Evolutionary conservation across 768 basidiomycete species (phyloP), one percentile per base, ranked within the genome.

Genomic region (Austroboletus festivus): DNA sequence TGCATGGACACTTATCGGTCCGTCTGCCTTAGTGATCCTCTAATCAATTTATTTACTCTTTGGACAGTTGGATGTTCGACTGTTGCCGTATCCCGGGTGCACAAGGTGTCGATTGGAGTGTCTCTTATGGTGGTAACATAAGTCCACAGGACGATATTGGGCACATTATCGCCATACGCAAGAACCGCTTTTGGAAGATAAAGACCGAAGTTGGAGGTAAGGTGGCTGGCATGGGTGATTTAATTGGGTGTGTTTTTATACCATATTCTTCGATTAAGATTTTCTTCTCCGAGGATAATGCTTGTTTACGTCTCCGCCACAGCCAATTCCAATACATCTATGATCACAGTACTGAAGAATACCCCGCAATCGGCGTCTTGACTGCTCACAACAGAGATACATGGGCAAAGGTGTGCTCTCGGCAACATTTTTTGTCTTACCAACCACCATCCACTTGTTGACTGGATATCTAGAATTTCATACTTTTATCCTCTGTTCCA

Each of bases 11-110:
- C 86, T 7, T 92, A 86, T 67, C 73, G 89, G 87, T 85, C 53
- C 46, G 71, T 53, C 23, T 49, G 13, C 19, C 8, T 12, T 4
- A 37, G 11, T 3, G 33, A 19, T 22, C 4, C 12, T 37, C 31
- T 5, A 20, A 5, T 21, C 23, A 4, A 18, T n/a, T 43, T 6
- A 33, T 23, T 18, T 45, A 9, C 28, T 23, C 19, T 45, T n/a
- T n/a, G n/a, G n/a, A n/a, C n/a, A 89, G 88, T 42, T 93, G 90
- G 90, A 91, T 93, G 90, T 93, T 93, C 56, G 90, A 93, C 63
- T 90, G 89, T 63, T 89, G 81, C 54, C 86, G 90, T 47, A 73
- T 93, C 18, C 90, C 90, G 3, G 86, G 86, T 1, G 65, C 72
- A 10, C 76, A 85, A 38, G 85, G 86, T 16, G 68, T 82, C 4